Conservation (phyloP, 768 basidiomycete species). For the Naematelia aurantialba region DNA sequence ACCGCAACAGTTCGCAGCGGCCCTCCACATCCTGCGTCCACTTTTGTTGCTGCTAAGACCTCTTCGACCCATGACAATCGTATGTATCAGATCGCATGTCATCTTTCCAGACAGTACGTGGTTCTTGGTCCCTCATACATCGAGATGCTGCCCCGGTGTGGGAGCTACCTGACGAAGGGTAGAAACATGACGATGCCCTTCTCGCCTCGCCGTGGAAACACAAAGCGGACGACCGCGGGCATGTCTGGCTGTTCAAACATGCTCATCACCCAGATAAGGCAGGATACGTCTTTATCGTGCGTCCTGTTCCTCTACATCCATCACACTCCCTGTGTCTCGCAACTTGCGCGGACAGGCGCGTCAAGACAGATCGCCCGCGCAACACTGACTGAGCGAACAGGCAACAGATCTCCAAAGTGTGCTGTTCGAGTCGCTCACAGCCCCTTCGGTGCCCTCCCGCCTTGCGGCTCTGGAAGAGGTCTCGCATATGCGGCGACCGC, state of each 20-base stretch:
- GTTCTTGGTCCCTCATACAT: not conserved
- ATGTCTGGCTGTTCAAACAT: slow-evolving; percentile 23
- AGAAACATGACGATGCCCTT: slow-evolving; percentile 16
- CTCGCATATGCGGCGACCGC: not conserved
- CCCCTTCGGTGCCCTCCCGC: slow-evolving; percentile 14
- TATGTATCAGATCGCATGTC: not conserved
- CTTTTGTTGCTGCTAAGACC: too few relatives aligned
- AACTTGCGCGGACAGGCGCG: too few relatives aligned
- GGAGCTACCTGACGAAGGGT: not conserved
- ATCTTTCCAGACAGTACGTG: not conserved
- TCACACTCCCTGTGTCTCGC: too few relatives aligned
- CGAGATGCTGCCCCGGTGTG: not conserved
- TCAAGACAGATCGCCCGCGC: too few relatives aligned
- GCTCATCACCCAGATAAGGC: slow-evolving; percentile 20
- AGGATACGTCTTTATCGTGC: slow-evolving; percentile 32
- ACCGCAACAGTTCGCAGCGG: too few relatives aligned
- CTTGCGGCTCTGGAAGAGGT: slow-evolving; percentile 3
- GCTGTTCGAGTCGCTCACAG: slow-evolving; percentile 20
- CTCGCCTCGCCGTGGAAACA: slow-evolving; percentile 20
- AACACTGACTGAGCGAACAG: too few relatives aligned
- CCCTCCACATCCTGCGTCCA: not conserved
- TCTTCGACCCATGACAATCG: not conserved
- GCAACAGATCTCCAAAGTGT: slow-evolving; percentile 23
- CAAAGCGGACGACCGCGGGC: slow-evolving; percentile 12
- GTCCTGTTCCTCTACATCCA: not conserved